Conservation (phyloP, 768 basidiomycete species). For the Neoboletus brunneissimus region DNA sequence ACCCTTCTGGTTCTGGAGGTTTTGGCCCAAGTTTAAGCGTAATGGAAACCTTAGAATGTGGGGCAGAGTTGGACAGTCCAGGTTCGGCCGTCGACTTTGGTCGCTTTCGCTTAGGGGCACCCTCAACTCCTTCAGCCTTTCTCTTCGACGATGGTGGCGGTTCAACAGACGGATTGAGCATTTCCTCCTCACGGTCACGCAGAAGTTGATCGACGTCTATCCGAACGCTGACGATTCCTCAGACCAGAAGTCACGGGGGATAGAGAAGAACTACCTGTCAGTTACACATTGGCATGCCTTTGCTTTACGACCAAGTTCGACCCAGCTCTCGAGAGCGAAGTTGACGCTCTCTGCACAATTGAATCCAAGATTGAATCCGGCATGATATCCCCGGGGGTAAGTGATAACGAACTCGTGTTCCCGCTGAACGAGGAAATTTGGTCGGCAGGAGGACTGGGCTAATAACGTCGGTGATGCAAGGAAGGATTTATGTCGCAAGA, state of each 20-base stretch:
- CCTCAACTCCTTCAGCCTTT: constrained; percentile 36
- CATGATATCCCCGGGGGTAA: constrained; percentile 92
- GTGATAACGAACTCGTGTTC: constrained; percentile 97
- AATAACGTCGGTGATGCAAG: constrained; percentile 85
- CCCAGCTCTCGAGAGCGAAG: constrained; percentile 93
- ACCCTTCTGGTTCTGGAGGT: constrained; percentile 51
- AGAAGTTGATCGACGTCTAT: constrained; percentile 92
- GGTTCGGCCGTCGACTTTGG: constrained; percentile 12
- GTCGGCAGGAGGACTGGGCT: constrained; percentile 72
- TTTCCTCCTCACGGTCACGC: constrained; percentile 57
- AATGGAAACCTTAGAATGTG: constrained; percentile 44
- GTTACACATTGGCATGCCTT: constrained; percentile 70
- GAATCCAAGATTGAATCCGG: constrained; percentile 93
- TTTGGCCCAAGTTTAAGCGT: constrained; percentile 68
- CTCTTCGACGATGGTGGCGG: constrained; percentile 34
- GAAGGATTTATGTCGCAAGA: constrained; percentile 95
- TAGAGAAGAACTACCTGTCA: constrained; percentile 53
- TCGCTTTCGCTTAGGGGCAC: constrained; percentile 25
- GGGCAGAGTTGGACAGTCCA: constrained; percentile 12
- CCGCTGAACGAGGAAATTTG: constrained; percentile 87
- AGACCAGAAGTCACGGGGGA: constrained; percentile 4
- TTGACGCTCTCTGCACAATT: constrained; percentile 98
- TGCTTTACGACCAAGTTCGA: constrained; percentile 82
- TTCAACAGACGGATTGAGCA: constrained; percentile 7
- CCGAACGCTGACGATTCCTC: constrained; percentile 59